Evolutionary conservation across 768 basidiomycete genomes (phyloP).

Genomic region (Lyophyllum shimeji): DNA sequence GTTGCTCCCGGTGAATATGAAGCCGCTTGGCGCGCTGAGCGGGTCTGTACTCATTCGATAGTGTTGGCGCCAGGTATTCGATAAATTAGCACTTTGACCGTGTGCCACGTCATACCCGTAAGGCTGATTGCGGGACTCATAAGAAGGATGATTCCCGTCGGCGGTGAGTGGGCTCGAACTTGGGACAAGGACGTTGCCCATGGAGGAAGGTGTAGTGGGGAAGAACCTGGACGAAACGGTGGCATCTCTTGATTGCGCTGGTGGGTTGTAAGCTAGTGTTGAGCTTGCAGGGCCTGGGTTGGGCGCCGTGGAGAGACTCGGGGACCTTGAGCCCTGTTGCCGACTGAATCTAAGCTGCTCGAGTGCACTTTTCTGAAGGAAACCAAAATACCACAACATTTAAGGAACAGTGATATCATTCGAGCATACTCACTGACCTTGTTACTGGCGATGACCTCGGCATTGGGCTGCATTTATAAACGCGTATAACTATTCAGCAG

Average conservation of each 20-base stretch:
- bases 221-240: conserved; percentile 67
- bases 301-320: conserved; percentile 25
- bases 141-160: conserved; percentile 36
- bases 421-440: conserved; percentile 42
- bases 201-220: conserved; percentile 42
- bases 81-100: conserved; percentile 36
- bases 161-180: conserved; percentile 65
- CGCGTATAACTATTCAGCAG: conserved; percentile 13
- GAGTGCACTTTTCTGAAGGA: conserved; percentile 41
- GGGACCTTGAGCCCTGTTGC: conserved; percentile 30
- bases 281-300: conserved; percentile 21
- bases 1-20: conserved; percentile 40
- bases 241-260: conserved; percentile 76
- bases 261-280: conserved; percentile 30
- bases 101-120: conserved; percentile 42
- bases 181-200: conserved; percentile 68
- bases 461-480: conserved; percentile 46
- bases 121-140: conserved; percentile 39
- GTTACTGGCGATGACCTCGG: conserved; percentile 43
- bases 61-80: conserved; percentile 36
- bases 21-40: conserved; percentile 58
- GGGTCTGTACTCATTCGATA: conserved; percentile 43
- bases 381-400: conserved; percentile 8
- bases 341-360: conserved; percentile 48
- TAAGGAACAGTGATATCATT: conserved; percentile 16